Base-by-base conservation (phyloP, 441 rosid species). In the Pelargonium fulgidum region DNA sequence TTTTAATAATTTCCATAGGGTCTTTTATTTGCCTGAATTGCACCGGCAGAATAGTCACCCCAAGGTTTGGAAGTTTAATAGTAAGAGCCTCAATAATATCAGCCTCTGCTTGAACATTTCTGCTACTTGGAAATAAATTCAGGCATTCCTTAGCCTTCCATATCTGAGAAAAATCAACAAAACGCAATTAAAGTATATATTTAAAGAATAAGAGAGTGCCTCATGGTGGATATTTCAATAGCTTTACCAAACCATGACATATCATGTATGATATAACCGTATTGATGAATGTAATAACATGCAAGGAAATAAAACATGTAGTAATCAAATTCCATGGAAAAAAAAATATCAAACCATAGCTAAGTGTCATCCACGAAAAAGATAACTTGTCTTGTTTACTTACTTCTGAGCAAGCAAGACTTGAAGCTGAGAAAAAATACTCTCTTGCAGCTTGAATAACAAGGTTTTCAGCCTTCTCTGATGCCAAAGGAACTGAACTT, bases 61-160 rank as follows among this genome's bases (percentile, higher is more conserved):
- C 99, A 78, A 95, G 95, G 75, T 84, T 84, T 75, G 98, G 97
- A 74, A 95, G 99, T 76, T 90, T 90, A 71, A 81, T 84, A 48
- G 97, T 92, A 71, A 95, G 84, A 71, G 93, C 98, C 70, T 90
- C 93, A 26, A 92, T 89, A 67, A 85, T 70, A 80, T 89, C 93
- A 64, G 86, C 84, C 86, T 92, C 99, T 39, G 92, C 92, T 85
- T 81, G 86, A 74, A 95, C 90, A 71, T 75, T 80, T 73, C 88
- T 88, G 88, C 95, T 92, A 71, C 78, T 85, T 71, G 96, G 92
- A 81, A 88, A 88, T 75, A 95, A 76, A 81, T 79, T 87, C 58
- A 95, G 83, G 80, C 98, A 95, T 80, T 92, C 99, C 85, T 86
- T 95, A 47, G 99, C 99, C 85, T 82, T 92, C 98, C 96, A 90